These are phyloP conservation scores for Sporobolus alterniflorus DNA, from an alignment of 202 grass and related monocot species.

Conservation along the genomic window DNA sequence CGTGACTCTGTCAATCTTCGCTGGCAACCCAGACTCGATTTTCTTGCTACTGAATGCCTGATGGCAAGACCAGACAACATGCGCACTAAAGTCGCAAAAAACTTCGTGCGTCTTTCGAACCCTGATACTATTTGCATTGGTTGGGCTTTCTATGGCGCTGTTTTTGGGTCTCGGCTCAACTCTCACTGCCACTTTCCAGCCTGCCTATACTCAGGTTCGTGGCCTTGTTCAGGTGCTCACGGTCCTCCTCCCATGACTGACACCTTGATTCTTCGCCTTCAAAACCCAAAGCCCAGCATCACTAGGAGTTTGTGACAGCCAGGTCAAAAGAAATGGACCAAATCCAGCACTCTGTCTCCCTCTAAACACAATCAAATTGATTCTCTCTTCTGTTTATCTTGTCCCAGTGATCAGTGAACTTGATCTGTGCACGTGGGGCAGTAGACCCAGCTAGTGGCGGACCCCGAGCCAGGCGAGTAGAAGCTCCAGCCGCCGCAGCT, in stretches of 20 bases:
- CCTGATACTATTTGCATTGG: not conserved
- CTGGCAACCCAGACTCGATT: not conserved
- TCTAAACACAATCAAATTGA: not conserved
- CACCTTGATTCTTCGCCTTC: not conserved
- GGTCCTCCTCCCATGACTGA: too few species aligned
- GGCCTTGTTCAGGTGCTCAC: not conserved
- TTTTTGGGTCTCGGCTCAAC: not conserved
- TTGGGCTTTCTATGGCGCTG: constrained; percentile 24
- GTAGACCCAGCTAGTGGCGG: too few species aligned
- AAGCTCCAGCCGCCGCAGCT: too few species aligned
- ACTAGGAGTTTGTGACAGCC: not conserved
- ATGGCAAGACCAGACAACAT: not conserved
- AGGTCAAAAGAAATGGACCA: not conserved
- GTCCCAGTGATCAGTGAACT: too few species aligned
- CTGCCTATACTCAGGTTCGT: not conserved
- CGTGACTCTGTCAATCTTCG: not conserved
- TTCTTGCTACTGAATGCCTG: too few species aligned
- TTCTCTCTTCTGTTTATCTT: too few species aligned
- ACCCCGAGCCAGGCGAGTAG: too few species aligned
- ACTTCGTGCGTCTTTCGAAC: not conserved
- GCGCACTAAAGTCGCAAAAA: not conserved
- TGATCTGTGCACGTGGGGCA: too few species aligned
- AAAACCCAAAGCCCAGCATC: not conserved
- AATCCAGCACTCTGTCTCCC: not conserved
- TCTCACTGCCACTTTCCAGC: not conserved